Evolutionary conservation across 768 basidiomycete genomes (phyloP), one percentile per base, ranked within the genome.

Genomic region (Podaxis pistillaris): DNA sequence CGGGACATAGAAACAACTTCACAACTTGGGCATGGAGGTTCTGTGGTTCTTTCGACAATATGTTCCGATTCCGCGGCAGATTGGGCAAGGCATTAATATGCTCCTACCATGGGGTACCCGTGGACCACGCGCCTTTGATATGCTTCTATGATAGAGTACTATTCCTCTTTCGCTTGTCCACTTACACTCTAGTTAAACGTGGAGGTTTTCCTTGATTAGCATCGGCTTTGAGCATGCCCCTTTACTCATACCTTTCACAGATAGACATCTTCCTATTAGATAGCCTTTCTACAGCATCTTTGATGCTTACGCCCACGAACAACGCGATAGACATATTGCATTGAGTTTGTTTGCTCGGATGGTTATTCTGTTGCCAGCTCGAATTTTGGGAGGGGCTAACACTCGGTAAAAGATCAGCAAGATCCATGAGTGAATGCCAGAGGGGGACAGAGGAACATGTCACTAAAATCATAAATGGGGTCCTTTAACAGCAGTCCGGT

Each of bases 281-380:
- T 30, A 30, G 28, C 28, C 28, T 30, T 30, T 30, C 28, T 30
- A 30, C 6, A 30, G 28, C 28, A 44, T 44, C 44, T 54, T 76
- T 47, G 73, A 64, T 66, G 28, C 28, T 88, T 89, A 71, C 81
- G 84, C 19, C 88, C 88, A 52, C 87, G 79, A 26, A 86, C 62
- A 19, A 86, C 78, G 44, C 87, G 83, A 75, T 82, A 88, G 84
- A 81, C 36, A 74, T 71, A 55, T 82, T 40, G 86, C 86, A 65
- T 87, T 82, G 11, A 85, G 70, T 78, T 89, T 84, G 44, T 82
- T 83, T 28, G 83, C 82, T 64, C 86, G 81, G 44, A 86, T 72
- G 87, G 78, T 65, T 86, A 82, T 67, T 89, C 88, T 68, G 89
- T 86, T 37, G 88, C 82, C 4, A 88, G 76, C 70, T 90, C 88